Evolutionary conservation across 164 flowering plant genomes (phyloP).

Genomic region (Chloranthus sessilifolius): DNA sequence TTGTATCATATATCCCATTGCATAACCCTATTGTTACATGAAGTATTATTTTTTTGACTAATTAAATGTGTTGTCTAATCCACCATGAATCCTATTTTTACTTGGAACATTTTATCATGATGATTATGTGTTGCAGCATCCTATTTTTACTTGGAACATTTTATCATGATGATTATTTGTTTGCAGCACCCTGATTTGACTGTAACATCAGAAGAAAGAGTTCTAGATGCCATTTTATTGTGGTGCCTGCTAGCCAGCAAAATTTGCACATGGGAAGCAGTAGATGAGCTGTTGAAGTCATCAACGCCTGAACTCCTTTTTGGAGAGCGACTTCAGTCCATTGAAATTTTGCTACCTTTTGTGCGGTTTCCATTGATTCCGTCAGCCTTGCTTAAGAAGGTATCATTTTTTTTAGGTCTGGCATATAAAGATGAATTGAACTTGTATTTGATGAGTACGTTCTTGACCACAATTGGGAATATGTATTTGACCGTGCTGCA

Average conservation of each 20-base stretch:
- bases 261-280: constrained; percentile 59
- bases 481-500: constrained; percentile 30
- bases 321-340: constrained; percentile 47
- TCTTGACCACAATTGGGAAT: constrained; percentile 1
- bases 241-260: constrained; percentile 67
- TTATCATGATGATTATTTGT: constrained; percentile 10
- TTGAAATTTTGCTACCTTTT: constrained; percentile 39
- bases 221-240: constrained; percentile 75
- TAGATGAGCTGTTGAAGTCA: constrained; percentile 41
- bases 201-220: constrained; percentile 88
- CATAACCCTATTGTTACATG: too few species aligned
- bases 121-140: constrained; percentile 55
- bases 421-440: not conserved
- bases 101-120: not conserved
- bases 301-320: constrained; percentile 60
- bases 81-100: too few species aligned
- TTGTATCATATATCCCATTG: too few species aligned
- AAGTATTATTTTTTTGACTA: not conserved
- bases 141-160: not conserved
- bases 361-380: constrained; percentile 83
- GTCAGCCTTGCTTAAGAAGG: constrained; percentile 59
- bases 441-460: not conserved
- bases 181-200: constrained; percentile 90
- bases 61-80: too few species aligned
- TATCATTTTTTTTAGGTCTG: constrained; percentile 12